A percentile compares a stretch with the other conserved stretches of the same genome.
Evolutionary conservation across 305 asterid species (phyloP).

Genomic region (Ajuga reptans): DNA sequence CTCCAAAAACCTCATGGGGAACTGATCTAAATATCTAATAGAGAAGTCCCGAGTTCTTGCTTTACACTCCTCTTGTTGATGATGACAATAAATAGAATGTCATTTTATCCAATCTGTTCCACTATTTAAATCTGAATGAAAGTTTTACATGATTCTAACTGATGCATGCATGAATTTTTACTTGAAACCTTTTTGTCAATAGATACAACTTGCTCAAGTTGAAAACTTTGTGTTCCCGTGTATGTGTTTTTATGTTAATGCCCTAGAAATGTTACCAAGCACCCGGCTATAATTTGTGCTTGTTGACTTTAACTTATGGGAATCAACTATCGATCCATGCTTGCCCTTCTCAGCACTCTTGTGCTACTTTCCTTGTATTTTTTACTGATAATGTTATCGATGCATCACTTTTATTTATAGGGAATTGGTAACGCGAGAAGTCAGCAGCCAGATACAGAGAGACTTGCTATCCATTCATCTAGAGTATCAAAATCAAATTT

Average conservation of each 20-base stretch:
- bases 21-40: background rate
- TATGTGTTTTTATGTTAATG: background rate
- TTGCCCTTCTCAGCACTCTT: slow-evolving; percentile 6
- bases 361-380: background rate
- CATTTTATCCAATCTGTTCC: background rate
- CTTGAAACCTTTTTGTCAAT: background rate
- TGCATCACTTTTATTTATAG: slow-evolving; percentile 33
- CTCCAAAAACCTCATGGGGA: background rate
- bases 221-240: background rate
- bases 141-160: background rate
- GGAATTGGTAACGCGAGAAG: slow-evolving; percentile 50
- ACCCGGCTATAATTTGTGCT: background rate
- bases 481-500: slow-evolving; percentile 60
- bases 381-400: slow-evolving; percentile 9
- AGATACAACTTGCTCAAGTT: background rate
- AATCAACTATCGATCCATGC: background rate
- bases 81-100: background rate
- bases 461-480: slow-evolving; percentile 71
- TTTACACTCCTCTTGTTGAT: background rate
- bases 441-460: slow-evolving; percentile 56
- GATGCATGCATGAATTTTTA: background rate
- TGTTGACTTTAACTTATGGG: background rate
- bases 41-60: background rate
- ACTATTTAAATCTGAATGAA: background rate
- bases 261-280: background rate